phyloP scores from a whole-genome alignment of 2,329 filamentous ascomycete species.

The Sordariomycetes sp. region DNA sequence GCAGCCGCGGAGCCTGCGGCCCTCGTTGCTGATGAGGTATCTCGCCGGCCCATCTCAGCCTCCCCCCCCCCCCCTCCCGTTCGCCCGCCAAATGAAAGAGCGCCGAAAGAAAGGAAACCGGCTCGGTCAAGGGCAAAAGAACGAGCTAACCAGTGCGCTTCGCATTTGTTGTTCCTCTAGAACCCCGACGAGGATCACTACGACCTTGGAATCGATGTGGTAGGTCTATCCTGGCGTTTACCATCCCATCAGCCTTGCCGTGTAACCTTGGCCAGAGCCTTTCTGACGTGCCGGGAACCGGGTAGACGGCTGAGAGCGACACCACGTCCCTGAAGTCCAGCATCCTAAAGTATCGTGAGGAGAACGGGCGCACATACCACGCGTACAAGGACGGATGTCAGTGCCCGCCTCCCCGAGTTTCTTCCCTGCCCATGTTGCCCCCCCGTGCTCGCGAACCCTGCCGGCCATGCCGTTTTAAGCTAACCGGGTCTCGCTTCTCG shows the following conservation, averaged over 20 bases:
- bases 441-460: too few relatives aligned
- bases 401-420: not conserved
- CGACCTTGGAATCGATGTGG: not conserved
- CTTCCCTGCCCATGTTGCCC: not conserved
- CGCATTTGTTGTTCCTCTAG: not conserved
- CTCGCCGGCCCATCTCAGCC: too few relatives aligned
- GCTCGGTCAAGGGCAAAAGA: too few relatives aligned
- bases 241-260: too few relatives aligned
- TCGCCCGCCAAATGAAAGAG: too few relatives aligned
- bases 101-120: too few relatives aligned
- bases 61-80: too few relatives aligned
- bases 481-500: too few relatives aligned
- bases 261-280: too few relatives aligned
- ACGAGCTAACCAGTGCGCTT: not conserved
- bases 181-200: not conserved
- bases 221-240: not conserved
- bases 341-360: conserved; percentile 13
- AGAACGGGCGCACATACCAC: conserved; percentile 18
- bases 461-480: too few relatives aligned
- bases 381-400: conserved; percentile 15
- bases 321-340: conserved; percentile 13
- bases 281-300: not conserved
- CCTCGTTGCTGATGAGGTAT: too few relatives aligned
- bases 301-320: not conserved
- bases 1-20: too few relatives aligned